A percentile compares a stretch with the other conserved stretches of the same genome.
These are phyloP conservation scores for Podosphaera fusca DNA, from an alignment of 2,329 filamentous ascomycete species.

Conservation along the genomic window DNA sequence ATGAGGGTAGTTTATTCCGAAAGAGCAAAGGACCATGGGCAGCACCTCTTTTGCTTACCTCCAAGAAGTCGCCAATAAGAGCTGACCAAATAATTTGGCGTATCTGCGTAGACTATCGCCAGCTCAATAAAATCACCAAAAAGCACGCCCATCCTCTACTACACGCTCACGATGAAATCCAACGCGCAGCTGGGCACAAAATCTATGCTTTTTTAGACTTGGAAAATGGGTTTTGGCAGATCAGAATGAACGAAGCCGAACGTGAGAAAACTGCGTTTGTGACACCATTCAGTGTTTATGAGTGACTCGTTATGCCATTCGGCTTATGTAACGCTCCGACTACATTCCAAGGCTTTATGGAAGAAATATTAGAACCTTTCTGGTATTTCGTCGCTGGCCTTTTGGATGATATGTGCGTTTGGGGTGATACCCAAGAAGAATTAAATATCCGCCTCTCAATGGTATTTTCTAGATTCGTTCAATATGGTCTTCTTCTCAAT, in stretches of 20 bases:
- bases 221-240: not conserved
- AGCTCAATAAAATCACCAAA: not conserved
- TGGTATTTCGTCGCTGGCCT: not conserved
- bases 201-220: not conserved
- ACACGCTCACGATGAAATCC: not conserved
- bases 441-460: not conserved
- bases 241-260: not conserved
- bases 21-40: not conserved
- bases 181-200: not conserved
- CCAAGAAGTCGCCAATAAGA: no score
- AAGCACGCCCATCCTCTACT: not conserved
- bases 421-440: not conserved
- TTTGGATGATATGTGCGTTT: not conserved
- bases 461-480: no score
- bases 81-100: no score
- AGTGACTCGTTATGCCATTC: not conserved
- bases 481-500: not conserved
- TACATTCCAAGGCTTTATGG: conserved; percentile 1
- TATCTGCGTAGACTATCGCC: not conserved
- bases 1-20: not conserved
- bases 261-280: not conserved
- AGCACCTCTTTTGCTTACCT: no score
- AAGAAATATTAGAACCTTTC: not conserved
- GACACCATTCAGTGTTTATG: conserved; percentile 1
- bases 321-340: not conserved